Conservation (phyloP, 371 early-diverging fungal genomes). For the Neoconidiobolus thromboides region DNA sequence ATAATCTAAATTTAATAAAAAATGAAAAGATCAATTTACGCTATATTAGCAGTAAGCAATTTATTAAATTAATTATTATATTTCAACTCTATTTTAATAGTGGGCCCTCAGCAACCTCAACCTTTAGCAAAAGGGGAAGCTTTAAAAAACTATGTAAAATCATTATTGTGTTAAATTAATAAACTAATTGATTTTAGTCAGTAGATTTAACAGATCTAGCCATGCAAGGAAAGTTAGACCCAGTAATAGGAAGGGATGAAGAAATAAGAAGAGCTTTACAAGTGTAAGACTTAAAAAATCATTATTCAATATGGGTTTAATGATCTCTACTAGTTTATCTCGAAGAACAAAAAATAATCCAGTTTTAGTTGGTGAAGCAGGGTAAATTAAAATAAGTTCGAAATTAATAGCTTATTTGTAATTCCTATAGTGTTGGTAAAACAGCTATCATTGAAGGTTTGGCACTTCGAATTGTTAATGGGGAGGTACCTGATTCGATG, state of each 20-base stretch:
- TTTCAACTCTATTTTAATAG: too few species aligned
- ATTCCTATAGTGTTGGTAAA: conserved; percentile 25
- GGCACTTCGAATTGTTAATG: conserved; percentile 61
- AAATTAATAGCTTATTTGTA: background rate
- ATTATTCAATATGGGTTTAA: background rate
- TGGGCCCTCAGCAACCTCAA: background rate
- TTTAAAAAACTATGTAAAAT: conserved; percentile 3
- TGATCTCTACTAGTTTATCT: conserved; percentile 15
- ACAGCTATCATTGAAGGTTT: conserved; percentile 49
- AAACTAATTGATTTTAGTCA: conserved; percentile 7
- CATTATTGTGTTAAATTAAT: background rate
- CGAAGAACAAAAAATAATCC: conserved; percentile 85
- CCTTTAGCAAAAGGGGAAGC: conserved; percentile 6
- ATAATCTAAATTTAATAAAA: too few species aligned
- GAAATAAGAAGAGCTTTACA: conserved; percentile 70
- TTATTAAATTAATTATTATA: too few species aligned
- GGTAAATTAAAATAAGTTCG: conserved; percentile 14
- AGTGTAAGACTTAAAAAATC: conserved; percentile 18
- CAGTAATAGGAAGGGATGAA: conserved; percentile 77
- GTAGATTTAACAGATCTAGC: conserved; percentile 64
- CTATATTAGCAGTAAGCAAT: too few species aligned
- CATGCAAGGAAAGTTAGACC: conserved; percentile 52
- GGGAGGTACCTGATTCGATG: conserved; percentile 59
- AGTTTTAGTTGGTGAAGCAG: conserved; percentile 67
- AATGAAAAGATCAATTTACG: too few species aligned